phyloP scores from a whole-genome alignment of 1,139 yeast genomes.

The Pichia sp. region DNA sequence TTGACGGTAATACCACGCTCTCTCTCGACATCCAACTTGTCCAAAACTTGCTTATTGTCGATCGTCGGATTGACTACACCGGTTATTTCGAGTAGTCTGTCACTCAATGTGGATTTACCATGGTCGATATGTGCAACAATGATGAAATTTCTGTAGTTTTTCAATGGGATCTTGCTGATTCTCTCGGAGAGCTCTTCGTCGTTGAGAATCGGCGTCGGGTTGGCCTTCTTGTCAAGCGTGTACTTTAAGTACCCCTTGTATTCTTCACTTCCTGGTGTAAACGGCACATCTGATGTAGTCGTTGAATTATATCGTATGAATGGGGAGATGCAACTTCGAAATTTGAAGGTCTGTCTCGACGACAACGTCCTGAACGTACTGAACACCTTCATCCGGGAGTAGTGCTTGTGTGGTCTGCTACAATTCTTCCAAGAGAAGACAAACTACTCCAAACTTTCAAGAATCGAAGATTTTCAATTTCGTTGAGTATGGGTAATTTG shows the following conservation, averaged over 20 bases:
- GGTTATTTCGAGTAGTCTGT: constrained; percentile 80
- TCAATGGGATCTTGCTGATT: constrained; percentile 72
- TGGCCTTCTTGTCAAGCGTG: constrained; percentile 23
- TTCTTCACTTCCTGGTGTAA: constrained; percentile 17
- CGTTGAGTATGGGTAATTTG: no score
- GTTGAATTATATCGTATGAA: background rate
- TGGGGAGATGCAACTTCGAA: background rate
- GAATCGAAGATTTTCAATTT: no score
- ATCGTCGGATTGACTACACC: constrained; percentile 80
- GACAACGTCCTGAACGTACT: no score
- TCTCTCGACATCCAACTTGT: constrained; percentile 90
- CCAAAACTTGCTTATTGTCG: constrained; percentile 83
- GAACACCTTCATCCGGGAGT: no score
- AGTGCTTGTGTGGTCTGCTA: no score
- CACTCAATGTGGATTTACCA: constrained; percentile 92
- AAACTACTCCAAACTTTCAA: no score
- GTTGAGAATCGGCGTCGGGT: constrained; percentile 27
- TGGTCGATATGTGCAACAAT: constrained; percentile 98
- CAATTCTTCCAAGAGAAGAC: no score
- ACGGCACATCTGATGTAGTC: background rate
- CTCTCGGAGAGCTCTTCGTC: constrained; percentile 40
- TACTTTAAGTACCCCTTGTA: constrained; percentile 30
- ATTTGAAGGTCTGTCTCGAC: no score
- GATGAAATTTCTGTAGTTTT: constrained; percentile 84
- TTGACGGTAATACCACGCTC: constrained; percentile 96